A percentile compares a stretch with the other conserved stretches of the same genome.
Conservation (phyloP, 352 stramenopile species). For the Vaucheria bursata region DNA sequence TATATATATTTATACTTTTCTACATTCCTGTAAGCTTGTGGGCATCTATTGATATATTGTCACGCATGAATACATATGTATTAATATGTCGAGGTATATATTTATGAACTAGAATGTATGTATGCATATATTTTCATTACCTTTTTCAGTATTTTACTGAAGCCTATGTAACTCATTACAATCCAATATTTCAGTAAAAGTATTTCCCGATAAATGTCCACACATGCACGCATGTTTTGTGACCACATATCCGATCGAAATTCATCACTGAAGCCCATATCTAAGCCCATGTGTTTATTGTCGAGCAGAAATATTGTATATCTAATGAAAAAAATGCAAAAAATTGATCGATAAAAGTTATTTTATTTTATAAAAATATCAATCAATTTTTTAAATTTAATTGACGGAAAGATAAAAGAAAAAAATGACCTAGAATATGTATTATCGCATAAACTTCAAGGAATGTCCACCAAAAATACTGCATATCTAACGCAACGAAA, state of each 20-base stretch:
- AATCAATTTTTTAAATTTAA: not conserved
- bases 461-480: too few relatives aligned
- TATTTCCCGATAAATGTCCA: conserved; percentile 26
- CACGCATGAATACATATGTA: too few relatives aligned
- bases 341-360: not conserved
- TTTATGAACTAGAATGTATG: too few relatives aligned
- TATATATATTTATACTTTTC: too few relatives aligned
- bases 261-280: not conserved
- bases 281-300: conserved; percentile 15
- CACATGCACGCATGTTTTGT: conserved; percentile 12
- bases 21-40: too few relatives aligned
- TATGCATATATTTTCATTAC: too few relatives aligned
- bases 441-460: conserved; percentile 13
- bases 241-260: conserved; percentile 17
- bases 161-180: conserved; percentile 36
- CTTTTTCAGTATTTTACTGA: conserved; percentile 43
- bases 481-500: too few relatives aligned
- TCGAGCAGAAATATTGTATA: conserved; percentile 19
- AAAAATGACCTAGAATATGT: conserved; percentile 15
- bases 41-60: too few relatives aligned
- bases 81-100: too few relatives aligned
- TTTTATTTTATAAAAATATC: not conserved
- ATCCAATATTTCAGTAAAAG: conserved; percentile 34
- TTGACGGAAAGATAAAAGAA: too few relatives aligned
- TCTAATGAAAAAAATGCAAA: not conserved